Evolutionary conservation across 768 basidiomycete species (phyloP), one percentile per base, ranked within the genome.

Genomic region (Phylloporus sp.): DNA sequence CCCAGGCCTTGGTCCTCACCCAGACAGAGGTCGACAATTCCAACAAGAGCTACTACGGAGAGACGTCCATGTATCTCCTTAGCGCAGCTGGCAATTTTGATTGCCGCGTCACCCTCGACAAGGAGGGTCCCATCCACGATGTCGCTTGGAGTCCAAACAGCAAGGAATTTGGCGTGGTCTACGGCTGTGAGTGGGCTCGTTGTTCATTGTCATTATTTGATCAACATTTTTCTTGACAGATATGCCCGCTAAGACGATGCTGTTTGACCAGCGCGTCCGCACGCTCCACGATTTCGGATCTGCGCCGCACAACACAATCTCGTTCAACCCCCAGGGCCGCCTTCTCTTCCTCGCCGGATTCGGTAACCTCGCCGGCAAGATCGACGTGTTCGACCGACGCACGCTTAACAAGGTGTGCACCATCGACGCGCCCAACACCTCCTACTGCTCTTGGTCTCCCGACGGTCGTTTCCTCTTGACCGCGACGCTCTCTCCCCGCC

Each of bases 11-110:
- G 45, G 77, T 97, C 49, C 69, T 97, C 29, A 94, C 95, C 0
- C 91, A 94, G 61, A 95, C 94, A 5, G 96, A 99, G 59, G 94
- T 97, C 43, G 95, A 99, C 62, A 90, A 90, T 63, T 86, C 90
- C 37, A 95, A 95, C 67, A 96, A 90, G 78, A 93, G 86, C 59
- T 99, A 99, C 67, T 99, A 98, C 56, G 96, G 96, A 44, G 95
- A 98, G 73, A 96, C 94, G 3, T 90, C 90, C 42, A 72, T 99
- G 60, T 97, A 95, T 69, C 77, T 97, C 13, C 79, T 98, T 52
- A 92, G 85, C 53, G 82, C 92, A 15, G 86, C 90, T 9, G 94
- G 95, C 14, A 89, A 91, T 56, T 97, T 93, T 57, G 94, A 97
- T 63, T 91, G 90, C 62, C 77, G 91, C 23, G 87, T 98, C 22